phyloP scores from a whole-genome alignment of 495 filamentous ascomycete genomes.

The Aspergillus funiculosus region DNA sequence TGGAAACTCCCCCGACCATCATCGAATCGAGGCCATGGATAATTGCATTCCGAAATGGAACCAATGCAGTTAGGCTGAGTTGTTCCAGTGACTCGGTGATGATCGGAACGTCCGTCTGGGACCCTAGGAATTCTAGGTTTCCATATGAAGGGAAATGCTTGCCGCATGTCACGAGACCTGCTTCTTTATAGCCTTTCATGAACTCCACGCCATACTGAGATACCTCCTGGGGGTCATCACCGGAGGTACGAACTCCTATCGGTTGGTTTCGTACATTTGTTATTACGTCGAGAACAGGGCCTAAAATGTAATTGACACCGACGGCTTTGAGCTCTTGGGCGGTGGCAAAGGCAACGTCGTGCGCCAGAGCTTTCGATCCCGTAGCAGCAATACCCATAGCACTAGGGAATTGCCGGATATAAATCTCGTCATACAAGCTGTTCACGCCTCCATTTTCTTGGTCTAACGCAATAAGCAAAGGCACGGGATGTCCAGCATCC shows the following conservation, averaged over 20 bases:
- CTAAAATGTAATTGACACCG: conserved; percentile 86
- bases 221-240: conserved; percentile 85
- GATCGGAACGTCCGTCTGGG: conserved; percentile 78
- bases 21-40: conserved; percentile 78
- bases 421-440: conserved; percentile 85
- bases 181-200: conserved; percentile 85
- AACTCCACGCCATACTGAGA: conserved; percentile 80
- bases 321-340: conserved; percentile 80
- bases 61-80: conserved; percentile 72
- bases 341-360: conserved; percentile 77
- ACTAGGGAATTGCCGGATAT: conserved; percentile 84
- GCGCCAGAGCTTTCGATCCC: conserved; percentile 69
- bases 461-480: conserved; percentile 77
- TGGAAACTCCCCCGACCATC: conserved; percentile 87
- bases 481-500: conserved; percentile 78
- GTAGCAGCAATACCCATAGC: conserved; percentile 88
- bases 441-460: conserved; percentile 96
- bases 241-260: conserved; percentile 72
- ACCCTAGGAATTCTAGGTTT: conserved; percentile 85
- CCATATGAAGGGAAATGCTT: conserved; percentile 94
- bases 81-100: conserved; percentile 89
- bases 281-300: conserved; percentile 83
- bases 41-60: conserved; percentile 84
- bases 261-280: conserved; percentile 85
- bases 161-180: conserved; percentile 75